Conservation (phyloP, 108 stramenopile species). For the Craspedostauros australis region DNA sequence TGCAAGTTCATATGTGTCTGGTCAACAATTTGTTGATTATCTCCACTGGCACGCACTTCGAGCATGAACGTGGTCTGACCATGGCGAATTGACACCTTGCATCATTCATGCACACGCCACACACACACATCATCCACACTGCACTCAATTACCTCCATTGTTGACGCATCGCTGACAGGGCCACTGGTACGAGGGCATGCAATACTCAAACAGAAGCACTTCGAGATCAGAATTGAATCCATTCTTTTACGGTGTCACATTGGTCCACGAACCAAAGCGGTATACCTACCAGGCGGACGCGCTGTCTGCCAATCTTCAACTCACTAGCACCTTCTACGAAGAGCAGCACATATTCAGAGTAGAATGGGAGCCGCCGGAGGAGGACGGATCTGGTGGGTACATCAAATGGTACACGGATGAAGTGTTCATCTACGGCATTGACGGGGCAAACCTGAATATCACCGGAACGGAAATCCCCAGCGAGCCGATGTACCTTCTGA, state of each 20-base stretch:
- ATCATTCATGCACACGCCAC: no score
- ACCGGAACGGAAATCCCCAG: constrained; percentile 78
- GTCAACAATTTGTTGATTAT: no score
- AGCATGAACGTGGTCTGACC: no score
- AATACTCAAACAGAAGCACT: constrained; percentile 56
- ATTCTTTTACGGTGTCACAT: constrained; percentile 85
- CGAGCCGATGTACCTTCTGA: constrained; percentile 86
- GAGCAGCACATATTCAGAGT: constrained; percentile 66
- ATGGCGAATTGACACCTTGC: no score
- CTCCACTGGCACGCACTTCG: no score
- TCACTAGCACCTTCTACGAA: constrained; percentile 57
- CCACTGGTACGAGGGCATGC: constrained; percentile 75
- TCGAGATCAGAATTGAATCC: constrained; percentile 70
- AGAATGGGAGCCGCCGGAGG: constrained; percentile 84
- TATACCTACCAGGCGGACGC: constrained; percentile 86
- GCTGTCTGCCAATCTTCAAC: constrained; percentile 70
- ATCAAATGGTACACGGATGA: constrained; percentile 77
- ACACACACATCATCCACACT: no score
- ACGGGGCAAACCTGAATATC: constrained; percentile 45
- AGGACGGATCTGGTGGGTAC: constrained; percentile 58
- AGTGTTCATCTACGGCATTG: constrained; percentile 55
- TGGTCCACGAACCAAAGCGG: constrained; percentile 61
- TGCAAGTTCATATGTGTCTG: no score
- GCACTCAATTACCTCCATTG: no score
- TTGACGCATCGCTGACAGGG: constrained; percentile 39